A percentile compares a stretch with the other conserved stretches of the same genome.
Evolutionary conservation across 106 monocot species (phyloP).

Genomic region (Acorus gramineus): DNA sequence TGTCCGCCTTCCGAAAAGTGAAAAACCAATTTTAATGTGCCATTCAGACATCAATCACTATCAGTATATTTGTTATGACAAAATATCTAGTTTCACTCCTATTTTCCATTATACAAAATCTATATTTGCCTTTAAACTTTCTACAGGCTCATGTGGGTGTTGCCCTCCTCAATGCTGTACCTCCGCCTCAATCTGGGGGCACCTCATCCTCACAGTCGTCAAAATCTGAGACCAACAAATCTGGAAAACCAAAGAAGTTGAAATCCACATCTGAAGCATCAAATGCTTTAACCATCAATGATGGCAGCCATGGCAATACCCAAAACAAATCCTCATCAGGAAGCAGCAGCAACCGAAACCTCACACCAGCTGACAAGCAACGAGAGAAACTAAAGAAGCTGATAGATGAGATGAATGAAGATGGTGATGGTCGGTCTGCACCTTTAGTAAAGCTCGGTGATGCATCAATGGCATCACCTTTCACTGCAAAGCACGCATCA

Average conservation of each 20-base stretch:
- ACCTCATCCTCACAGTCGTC: conserved; percentile 22
- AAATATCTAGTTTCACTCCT: no score
- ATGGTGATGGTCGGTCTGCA: conserved; percentile 65
- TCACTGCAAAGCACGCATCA: conserved; percentile 98
- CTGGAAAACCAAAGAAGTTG: conserved; percentile 49
- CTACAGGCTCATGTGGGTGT: conserved; percentile 91
- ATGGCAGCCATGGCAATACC: no score
- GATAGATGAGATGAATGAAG: conserved; percentile 91
- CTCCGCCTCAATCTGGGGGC: conserved; percentile 43
- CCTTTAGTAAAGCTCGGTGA: conserved; percentile 95
- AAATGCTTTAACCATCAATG: not conserved
- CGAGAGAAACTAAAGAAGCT: conserved; percentile 63
- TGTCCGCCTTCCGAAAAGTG: no score
- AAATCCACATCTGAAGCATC: conserved; percentile 42
- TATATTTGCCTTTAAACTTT: conserved; percentile 2
- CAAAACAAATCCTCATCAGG: not conserved
- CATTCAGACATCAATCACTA: no score
- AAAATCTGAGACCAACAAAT: conserved; percentile 37
- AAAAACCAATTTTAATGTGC: no score
- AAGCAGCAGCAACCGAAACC: conserved; percentile 43
- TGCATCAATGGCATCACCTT: conserved; percentile 98
- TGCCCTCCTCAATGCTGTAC: conserved; percentile 82
- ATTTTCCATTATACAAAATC: no score
- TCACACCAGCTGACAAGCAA: conserved; percentile 72
- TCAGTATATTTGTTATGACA: no score